A percentile compares a stretch with the other conserved stretches of the same genome.
Conservation (phyloP, 2,329 filamentous ascomycete species). For the Aspergillus sp. region DNA sequence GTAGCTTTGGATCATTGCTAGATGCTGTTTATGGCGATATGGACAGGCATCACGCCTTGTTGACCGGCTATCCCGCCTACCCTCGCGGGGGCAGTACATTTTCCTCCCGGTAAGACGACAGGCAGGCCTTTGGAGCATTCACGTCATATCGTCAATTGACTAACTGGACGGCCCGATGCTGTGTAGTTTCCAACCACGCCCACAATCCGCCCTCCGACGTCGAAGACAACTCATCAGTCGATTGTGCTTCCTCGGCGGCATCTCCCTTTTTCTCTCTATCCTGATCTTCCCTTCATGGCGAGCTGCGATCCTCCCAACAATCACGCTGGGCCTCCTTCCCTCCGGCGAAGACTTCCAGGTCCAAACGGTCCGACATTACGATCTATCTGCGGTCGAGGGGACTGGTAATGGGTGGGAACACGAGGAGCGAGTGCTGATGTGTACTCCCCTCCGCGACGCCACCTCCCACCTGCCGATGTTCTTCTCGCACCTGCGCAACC, state of each 20-base stretch:
- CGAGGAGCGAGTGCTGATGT: conserved; percentile 89
- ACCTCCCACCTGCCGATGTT: conserved; percentile 92
- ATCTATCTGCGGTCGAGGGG: conserved; percentile 82
- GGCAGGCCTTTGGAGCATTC: too few species aligned
- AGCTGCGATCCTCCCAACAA: conserved; percentile 51
- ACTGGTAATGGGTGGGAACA: conserved; percentile 91
- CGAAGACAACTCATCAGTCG: conserved; percentile 65
- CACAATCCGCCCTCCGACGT: conserved; percentile 63
- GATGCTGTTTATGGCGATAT: conserved; percentile 50
- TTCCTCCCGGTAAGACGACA: conserved; percentile 65
- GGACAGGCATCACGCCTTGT: conserved; percentile 77
- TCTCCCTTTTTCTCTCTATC: conserved; percentile 56
- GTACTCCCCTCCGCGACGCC: conserved; percentile 88
- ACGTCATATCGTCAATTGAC: not conserved
- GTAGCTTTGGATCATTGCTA: not conserved
- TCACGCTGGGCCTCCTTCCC: conserved; percentile 63
- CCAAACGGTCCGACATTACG: conserved; percentile 95
- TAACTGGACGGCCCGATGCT: not conserved
- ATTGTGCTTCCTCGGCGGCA: conserved; percentile 49
- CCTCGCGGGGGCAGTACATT: conserved; percentile 62
- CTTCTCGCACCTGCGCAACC: conserved; percentile 92
- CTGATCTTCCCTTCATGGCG: conserved; percentile 68
- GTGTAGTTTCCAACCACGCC: conserved; percentile 72
- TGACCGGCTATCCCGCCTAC: conserved; percentile 65
- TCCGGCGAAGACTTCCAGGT: conserved; percentile 65